Base-by-base conservation (phyloP, 441 rosid species). In the Geranium incanum region DNA sequence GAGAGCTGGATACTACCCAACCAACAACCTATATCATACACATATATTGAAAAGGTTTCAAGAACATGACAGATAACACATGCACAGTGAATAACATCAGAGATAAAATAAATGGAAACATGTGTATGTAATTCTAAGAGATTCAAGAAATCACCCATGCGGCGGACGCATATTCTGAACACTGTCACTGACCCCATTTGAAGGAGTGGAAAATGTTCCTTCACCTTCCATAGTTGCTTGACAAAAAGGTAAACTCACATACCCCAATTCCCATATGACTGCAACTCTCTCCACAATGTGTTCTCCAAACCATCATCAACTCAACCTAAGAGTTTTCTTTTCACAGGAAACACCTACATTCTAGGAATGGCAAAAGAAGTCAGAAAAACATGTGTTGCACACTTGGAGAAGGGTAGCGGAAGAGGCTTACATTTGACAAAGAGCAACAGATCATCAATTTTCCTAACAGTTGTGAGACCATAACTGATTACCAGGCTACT, bases 151-250 rank as follows among this genome's bases (percentile, higher is more conserved):
- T 78, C 88, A 94, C 97, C 98, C 98, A 59, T 86, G 93, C 70
- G 76, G 72, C 71, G 87, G 74, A 76, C 87, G 90, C 12, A 77
- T 66, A 83, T 81, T 88, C 60, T 81, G 84, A 74, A 60, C 78
- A 66, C 82, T 85, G 71, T 86, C 85, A n/a, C 67, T 36, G 70
- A 77, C 76, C 77, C 95, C 93, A 79, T 81, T 87, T 9, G 83
- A 70, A 50, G 89, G 89, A 77, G 86, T 75, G 70, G 88, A 79
- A 63, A 81, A 72, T 33, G 83, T 69, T 68, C 73, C 77, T 50
- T 89, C 91, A 88, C 90, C 81, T 85, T 88, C 90, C 99, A 94
- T 94, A 77, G 52, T 82, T 87, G 48, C 73, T 86, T 65, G 75
- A 72, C 75, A 80, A 71, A 75, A 57, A 69, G 76, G 76, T 76